phyloP scores from a whole-genome alignment of 768 basidiomycete species.

The Boletus pseudopeckii region DNA sequence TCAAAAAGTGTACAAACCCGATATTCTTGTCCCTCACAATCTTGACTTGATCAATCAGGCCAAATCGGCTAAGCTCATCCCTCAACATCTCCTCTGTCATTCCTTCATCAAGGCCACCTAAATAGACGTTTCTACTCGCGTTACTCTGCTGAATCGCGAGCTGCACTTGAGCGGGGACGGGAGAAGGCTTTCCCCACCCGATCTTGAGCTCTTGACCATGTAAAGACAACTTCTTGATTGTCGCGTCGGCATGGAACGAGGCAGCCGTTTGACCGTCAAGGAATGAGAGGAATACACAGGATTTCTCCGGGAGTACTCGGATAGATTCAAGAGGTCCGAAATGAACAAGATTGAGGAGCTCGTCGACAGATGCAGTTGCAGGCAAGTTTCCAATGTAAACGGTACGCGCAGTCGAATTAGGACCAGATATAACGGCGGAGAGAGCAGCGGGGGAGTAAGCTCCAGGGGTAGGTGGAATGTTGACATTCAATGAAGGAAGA shows the following conservation, averaged over 20 bases:
- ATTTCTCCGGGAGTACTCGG: slow-evolving; percentile 93
- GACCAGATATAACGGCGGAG: slow-evolving; percentile 65
- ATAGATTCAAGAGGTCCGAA: slow-evolving; percentile 96
- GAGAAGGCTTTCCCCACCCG: slow-evolving; percentile 95
- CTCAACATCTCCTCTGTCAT: slow-evolving; percentile 90
- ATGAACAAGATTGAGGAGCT: slow-evolving; percentile 95
- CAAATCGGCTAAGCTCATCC: slow-evolving; percentile 89
- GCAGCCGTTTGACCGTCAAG: slow-evolving; percentile 89
- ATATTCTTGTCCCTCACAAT: slow-evolving; percentile 99
- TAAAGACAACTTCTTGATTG: slow-evolving; percentile 87
- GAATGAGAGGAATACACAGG: slow-evolving; percentile 98
- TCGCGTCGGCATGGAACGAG: slow-evolving; percentile 96
- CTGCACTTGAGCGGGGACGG: slow-evolving; percentile 81
- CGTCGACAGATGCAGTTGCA: slow-evolving; percentile 92
- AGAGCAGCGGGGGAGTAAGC: slow-evolving; percentile 79
- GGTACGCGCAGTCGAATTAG: slow-evolving; percentile 71
- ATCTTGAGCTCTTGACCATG: slow-evolving; percentile 98
- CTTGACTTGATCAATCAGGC: slow-evolving; percentile 98
- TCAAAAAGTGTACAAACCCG: slow-evolving; percentile 97
- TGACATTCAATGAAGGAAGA: slow-evolving; percentile 60
- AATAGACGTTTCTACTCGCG: slow-evolving; percentile 93
- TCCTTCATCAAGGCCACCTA: slow-evolving; percentile 87
- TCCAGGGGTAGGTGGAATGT: slow-evolving; percentile 67
- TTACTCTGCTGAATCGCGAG: slow-evolving; percentile 89
- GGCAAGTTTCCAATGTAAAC: slow-evolving; percentile 98